Percentiles rank a stretch among this genome's conserved stretches.
phyloP scores from a whole-genome alignment of 768 basidiomycete species.

The Hemileccinum impolitum region DNA sequence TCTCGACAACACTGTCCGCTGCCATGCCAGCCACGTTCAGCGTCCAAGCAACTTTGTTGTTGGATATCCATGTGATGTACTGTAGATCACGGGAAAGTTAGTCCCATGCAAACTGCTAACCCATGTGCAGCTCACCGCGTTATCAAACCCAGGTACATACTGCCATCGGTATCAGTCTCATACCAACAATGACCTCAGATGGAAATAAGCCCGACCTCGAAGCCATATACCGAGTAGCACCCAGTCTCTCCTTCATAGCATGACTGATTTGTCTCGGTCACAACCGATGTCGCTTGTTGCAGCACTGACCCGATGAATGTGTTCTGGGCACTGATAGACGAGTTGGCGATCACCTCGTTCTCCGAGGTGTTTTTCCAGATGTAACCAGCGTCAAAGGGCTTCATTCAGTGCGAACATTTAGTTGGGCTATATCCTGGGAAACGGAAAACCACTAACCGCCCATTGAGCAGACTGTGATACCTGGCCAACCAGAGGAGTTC shows the following conservation, averaged over 20 bases:
- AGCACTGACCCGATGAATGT: conserved; percentile 62
- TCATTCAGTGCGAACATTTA: background rate
- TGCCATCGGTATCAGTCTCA: conserved; percentile 3
- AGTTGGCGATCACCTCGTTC: conserved; percentile 57
- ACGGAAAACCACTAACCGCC: conserved; percentile 49
- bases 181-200: background rate
- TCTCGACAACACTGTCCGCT: conserved; percentile 54
- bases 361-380: conserved; percentile 57
- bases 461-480: conserved; percentile 88
- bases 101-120: background rate
- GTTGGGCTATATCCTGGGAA: background rate
- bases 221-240: conserved; percentile 77
- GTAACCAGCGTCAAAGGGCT: conserved; percentile 79
- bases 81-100: conserved; percentile 20
- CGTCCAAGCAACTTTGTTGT: conserved; percentile 71
- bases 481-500: conserved; percentile 43
- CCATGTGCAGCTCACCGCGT: conserved; percentile 44
- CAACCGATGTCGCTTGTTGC: conserved; percentile 78
- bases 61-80: conserved; percentile 86
- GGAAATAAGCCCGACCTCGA: conserved; percentile 48
- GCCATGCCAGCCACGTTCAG: conserved; percentile 65
- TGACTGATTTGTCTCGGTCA: conserved; percentile 60
- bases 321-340: conserved; percentile 54
- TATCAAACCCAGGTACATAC: conserved; percentile 58
- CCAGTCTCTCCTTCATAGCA: conserved; percentile 64